A percentile compares a stretch with the other conserved stretches of the same genome.
Evolutionary conservation across 768 basidiomycete genomes (phyloP).

Genomic region (Clitopilus hobsonii): DNA sequence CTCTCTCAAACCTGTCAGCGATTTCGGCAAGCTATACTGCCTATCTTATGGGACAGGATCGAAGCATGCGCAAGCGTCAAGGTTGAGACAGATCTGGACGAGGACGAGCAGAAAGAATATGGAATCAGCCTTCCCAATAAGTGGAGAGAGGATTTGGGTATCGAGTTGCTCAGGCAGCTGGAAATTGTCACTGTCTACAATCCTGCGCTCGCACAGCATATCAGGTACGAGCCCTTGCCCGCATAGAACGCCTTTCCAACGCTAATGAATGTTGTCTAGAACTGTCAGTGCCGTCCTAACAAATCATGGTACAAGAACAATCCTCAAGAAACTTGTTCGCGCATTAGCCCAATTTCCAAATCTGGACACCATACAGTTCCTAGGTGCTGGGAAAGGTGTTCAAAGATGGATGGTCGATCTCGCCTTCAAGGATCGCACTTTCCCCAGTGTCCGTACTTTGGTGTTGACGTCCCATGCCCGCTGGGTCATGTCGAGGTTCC

Average conservation of each 20-base stretch:
- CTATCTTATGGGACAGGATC: slow-evolving; percentile 12
- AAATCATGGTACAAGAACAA: neutral
- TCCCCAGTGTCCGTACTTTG: slow-evolving; percentile 3
- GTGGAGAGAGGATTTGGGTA: slow-evolving; percentile 7
- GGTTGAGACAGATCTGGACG: neutral
- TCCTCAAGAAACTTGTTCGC: neutral
- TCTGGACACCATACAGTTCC: neutral
- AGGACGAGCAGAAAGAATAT: neutral
- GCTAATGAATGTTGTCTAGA: neutral
- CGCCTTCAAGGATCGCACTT: slow-evolving; percentile 1
- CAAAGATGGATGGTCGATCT: too few relatives aligned
- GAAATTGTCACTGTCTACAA: neutral
- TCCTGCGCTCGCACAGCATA: neutral
- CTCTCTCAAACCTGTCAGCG: slow-evolving; percentile 15
- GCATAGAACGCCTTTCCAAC: neutral
- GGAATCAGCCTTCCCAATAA: neutral
- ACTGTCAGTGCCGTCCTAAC: neutral
- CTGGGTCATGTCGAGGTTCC: neutral
- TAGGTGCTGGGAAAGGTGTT: neutral
- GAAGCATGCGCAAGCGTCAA: slow-evolving; percentile 12
- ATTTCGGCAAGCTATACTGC: slow-evolving; percentile 11
- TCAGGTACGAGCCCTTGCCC: neutral
- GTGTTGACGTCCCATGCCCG: neutral
- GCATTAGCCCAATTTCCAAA: neutral
- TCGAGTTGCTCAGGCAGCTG: neutral